Evolutionary conservation across 805 yeast genomes (phyloP), one percentile per base, ranked within the genome.

Genomic region (Kluyveromyces lactis): DNA sequence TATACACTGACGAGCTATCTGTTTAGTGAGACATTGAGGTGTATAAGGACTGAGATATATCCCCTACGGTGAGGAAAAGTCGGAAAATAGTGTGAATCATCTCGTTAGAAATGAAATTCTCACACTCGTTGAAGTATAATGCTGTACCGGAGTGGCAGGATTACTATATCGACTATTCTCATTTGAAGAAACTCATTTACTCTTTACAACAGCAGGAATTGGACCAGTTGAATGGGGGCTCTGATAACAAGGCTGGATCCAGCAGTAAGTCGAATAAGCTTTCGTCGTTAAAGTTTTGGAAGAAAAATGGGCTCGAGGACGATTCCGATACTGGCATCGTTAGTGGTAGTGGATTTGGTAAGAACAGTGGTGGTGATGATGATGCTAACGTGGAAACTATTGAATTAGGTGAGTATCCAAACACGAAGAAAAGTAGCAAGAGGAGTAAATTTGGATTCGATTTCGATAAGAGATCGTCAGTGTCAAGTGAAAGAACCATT

Each of bases 131-230:
- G 42, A 73, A 71, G 46, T 81, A 79, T 36, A 80, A 80, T 41
- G 69, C 77, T 27, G 84, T 83, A 40, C 95, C 96, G 2, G 94
- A 82, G 52, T 87, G 97, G 97, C 83, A 81, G 55, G 78, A 75
- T 39, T 77, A 79, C 51, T 87, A 87, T 55, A 68, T 89, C 43
- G 81, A 84, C 53, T 81, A 81, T 53, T 72, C 75, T 6, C 67
- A 68, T 9, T 58, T 79, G 47, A 79, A 79, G 51, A 75, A 77
- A 50, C 51, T 67, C 23, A 71, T 78, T 26, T 79, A 79, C 51
- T 62, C 67, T 44, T 63, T 79, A 27, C 81, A 77, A 45, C 66
- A 68, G 16, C 59, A 62, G 38, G 56, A 56, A 27, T 34, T 60
- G 30, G 52, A 31, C 31, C 38, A 23, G 29, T 21, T 34, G 33